A percentile compares a stretch with the other conserved stretches of the same genome.
Evolutionary conservation across 148 eudicot species (phyloP).

Genomic region (Limonium bicolor): DNA sequence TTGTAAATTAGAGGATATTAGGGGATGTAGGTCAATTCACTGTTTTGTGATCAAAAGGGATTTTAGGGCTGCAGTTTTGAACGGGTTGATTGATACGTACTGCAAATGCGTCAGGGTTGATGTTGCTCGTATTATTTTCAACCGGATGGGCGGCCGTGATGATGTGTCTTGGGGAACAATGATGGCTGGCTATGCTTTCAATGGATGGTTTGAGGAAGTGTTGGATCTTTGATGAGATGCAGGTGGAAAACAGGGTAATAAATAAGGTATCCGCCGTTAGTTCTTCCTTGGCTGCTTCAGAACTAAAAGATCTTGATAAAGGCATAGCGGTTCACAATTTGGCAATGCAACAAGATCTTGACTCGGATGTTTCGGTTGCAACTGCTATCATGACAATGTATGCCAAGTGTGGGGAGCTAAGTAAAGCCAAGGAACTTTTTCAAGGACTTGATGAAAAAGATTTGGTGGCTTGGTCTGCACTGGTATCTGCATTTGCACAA

Average conservation of each 20-base stretch:
- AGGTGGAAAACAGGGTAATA: slow-evolving; percentile 16
- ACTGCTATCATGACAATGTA: slow-evolving; percentile 68
- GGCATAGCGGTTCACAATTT: slow-evolving; percentile 43
- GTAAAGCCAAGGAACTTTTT: slow-evolving; percentile 33
- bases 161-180: slow-evolving; percentile 64
- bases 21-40: slow-evolving; percentile 33
- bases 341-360: slow-evolving; percentile 24
- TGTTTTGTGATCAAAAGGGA: slow-evolving; percentile 38
- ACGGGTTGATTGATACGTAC: slow-evolving; percentile 57
- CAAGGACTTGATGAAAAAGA: slow-evolving; percentile 35
- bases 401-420: slow-evolving; percentile 45
- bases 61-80: slow-evolving; percentile 25
- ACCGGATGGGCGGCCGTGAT: slow-evolving; percentile 27
- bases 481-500: slow-evolving; percentile 49
- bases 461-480: slow-evolving; percentile 63
- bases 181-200: slow-evolving; percentile 58
- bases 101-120: slow-evolving; percentile 31
- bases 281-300: slow-evolving; percentile 50
- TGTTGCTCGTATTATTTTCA: slow-evolving; percentile 29
- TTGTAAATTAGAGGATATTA: slow-evolving; percentile 25
- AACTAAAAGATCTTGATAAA: slow-evolving; percentile 37
- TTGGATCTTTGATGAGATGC: slow-evolving; percentile 41
- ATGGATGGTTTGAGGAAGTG: slow-evolving; percentile 26
- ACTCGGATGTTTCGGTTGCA: slow-evolving; percentile 34
- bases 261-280: slow-evolving; percentile 52